These are phyloP conservation scores for Talaromyces albobiverticillius DNA, from an alignment of 2,329 filamentous ascomycete species.

Conservation along the genomic window DNA sequence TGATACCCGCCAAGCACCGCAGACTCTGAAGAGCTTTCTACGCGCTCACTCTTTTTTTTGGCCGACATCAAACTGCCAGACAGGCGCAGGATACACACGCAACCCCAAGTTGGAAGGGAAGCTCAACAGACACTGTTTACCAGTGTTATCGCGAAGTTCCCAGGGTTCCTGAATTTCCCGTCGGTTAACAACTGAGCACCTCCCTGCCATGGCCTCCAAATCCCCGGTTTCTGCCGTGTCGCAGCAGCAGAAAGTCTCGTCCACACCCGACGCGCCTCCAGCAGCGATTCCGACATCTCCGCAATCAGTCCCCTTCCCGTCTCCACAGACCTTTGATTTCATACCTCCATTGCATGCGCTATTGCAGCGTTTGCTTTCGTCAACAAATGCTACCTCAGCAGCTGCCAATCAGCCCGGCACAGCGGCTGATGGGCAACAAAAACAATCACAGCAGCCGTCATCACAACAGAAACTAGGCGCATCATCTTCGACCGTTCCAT, in stretches of 20 bases:
- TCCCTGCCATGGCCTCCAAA: constrained; percentile 33
- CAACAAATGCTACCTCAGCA: not conserved
- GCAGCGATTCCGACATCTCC: constrained; percentile 38
- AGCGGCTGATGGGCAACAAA: constrained; percentile 23
- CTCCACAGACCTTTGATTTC: constrained; percentile 80
- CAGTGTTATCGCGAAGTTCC: not conserved
- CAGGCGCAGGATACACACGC: too few relatives aligned
- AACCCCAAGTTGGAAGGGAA: too few relatives aligned
- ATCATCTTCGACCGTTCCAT: not conserved
- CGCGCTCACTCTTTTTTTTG: too few relatives aligned
- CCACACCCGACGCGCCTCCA: constrained; percentile 31
- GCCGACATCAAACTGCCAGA: too few relatives aligned
- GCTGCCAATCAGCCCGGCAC: constrained; percentile 1
- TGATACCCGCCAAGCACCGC: too few relatives aligned
- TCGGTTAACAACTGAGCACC: not conserved
- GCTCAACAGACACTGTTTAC: not conserved
- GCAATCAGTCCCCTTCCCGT: constrained; percentile 58
- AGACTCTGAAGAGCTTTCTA: too few relatives aligned
- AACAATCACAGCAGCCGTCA: constrained; percentile 39
- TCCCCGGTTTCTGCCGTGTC: constrained; percentile 36
- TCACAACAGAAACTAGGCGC: constrained; percentile 20
- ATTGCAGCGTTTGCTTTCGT: constrained; percentile 65
- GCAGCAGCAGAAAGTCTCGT: constrained; percentile 33
- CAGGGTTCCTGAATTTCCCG: not conserved
- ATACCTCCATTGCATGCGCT: constrained; percentile 77